A percentile compares a stretch with the other conserved stretches of the same genome.
Evolutionary conservation across 176 grass and related monocot species (phyloP).

Genomic region (Chrysopogon serrulatus): DNA sequence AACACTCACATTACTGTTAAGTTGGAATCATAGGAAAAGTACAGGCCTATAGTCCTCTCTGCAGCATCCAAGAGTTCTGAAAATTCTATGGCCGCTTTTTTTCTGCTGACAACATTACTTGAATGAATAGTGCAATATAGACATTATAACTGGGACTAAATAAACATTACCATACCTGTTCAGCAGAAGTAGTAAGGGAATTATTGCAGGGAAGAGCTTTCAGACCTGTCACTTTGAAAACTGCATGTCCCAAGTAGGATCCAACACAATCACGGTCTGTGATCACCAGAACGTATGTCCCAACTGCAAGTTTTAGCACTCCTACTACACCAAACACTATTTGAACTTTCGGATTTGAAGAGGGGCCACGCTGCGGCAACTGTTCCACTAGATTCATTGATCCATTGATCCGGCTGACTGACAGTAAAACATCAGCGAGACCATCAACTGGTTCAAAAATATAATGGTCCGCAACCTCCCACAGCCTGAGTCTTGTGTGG

Average conservation of each 20-base stretch:
- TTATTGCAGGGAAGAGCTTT: slow-evolving; percentile 77
- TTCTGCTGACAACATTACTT: slow-evolving; percentile 51
- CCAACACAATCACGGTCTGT: slow-evolving; percentile 77
- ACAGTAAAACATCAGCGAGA: slow-evolving; percentile 45
- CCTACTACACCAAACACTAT: slow-evolving; percentile 78
- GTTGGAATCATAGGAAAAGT: slow-evolving; percentile 91
- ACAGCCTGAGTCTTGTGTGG: slow-evolving; percentile 57
- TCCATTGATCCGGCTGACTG: slow-evolving; percentile 55
- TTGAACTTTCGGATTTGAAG: slow-evolving; percentile 47
- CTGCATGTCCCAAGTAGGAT: slow-evolving; percentile 75
- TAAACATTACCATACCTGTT: slow-evolving; percentile 50
- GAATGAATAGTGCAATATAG: slow-evolving; percentile 1
- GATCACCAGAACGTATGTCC: slow-evolving; percentile 80
- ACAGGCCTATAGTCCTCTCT: slow-evolving; percentile 68
- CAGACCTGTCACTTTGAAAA: slow-evolving; percentile 82
- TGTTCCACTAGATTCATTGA: slow-evolving; percentile 57
- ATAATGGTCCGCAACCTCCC: slow-evolving; percentile 65
- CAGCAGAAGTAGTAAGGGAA: slow-evolving; percentile 45
- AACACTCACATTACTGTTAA: slow-evolving; percentile 74
- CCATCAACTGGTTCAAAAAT: slow-evolving; percentile 69
- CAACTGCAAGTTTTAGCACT: slow-evolving; percentile 84
- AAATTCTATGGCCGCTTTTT: slow-evolving; percentile 78
- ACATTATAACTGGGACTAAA: slow-evolving; percentile 8
- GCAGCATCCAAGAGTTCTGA: slow-evolving; percentile 63
- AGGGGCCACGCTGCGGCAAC: slow-evolving; percentile 42